Evolutionary conservation across 129 eudicot genomes (phyloP).

Genomic region (Calendula officinalis): DNA sequence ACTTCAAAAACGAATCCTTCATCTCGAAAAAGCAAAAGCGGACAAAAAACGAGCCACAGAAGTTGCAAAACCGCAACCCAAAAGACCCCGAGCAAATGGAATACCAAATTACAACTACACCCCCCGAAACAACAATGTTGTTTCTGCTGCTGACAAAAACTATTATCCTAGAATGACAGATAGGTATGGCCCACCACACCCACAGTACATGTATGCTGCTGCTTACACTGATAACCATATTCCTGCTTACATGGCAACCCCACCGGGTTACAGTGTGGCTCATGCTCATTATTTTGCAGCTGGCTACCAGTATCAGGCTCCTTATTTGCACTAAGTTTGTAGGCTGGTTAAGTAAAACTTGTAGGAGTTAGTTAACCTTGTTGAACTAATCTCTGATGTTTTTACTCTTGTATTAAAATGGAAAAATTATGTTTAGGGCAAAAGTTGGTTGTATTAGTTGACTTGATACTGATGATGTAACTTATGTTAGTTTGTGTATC

Average conservation of each 20-base stretch:
- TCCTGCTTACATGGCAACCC: conserved; percentile 40
- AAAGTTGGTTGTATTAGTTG: conserved; percentile 54
- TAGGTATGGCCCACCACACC: conserved; percentile 57
- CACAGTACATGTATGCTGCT: conserved; percentile 61
- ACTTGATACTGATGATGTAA: conserved; percentile 31
- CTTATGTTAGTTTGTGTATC: conserved; percentile 26
- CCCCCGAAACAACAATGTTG: conserved; percentile 47
- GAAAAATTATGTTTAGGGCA: conserved; percentile 34
- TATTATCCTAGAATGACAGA: conserved; percentile 38
- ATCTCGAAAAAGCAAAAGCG: conserved; percentile 82
- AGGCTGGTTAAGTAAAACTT: conserved; percentile 21
- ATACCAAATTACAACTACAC: conserved; percentile 24
- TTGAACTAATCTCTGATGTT: conserved; percentile 38
- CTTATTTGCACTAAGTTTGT: conserved; percentile 90
- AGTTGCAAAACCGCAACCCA: conserved; percentile 84
- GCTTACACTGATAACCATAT: conserved; percentile 47
- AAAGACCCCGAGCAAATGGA: conserved; percentile 90
- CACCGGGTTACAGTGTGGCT: conserved; percentile 48
- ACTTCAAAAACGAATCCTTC: conserved; percentile 63
- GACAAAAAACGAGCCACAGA: conserved; percentile 83
- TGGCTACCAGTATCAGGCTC: conserved; percentile 86
- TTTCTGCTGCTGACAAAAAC: conserved; percentile 47
- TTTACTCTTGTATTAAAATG: conserved; percentile 8
- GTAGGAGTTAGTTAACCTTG: conserved; percentile 27
- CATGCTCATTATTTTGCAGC: conserved; percentile 74